Evolutionary conservation across 352 stramenopile species (phyloP), one percentile per base, ranked within the genome.

Genomic region (Thalassiosira tumida): DNA sequence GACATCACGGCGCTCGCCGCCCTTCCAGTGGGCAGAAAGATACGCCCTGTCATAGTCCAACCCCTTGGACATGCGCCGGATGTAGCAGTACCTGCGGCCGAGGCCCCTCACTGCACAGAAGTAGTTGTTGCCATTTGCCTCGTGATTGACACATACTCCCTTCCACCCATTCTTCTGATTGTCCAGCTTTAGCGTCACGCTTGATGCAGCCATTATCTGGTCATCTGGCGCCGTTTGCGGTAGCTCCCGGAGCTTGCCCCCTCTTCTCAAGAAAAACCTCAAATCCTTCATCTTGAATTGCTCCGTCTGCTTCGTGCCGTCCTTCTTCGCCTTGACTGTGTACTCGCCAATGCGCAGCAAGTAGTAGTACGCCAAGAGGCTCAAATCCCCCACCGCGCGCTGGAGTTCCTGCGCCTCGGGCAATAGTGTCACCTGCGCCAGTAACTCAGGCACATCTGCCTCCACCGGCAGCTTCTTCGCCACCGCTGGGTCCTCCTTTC

Each of bases 331-430:
- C 24, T 59, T 59, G 47, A 24, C 47, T 1, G 74, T 73, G n/a
- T 88, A 88, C 41, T 88, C 82, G 0, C 82, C 72, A 13, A 88
- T 29, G 37, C 82, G 73, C 15, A 88, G 33, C 6, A 88, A 31
- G 54, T 88, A 88, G 33, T 84, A 88, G 47, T 84, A 88, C 5
- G 70, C 82, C 59, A 88, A 33, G 0, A 88, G 33, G 0, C 70
- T 14, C 13, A 76, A 3, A 51, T 84, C 72, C 2, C 51, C 79
- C 4, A 67, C 51, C 40, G 62, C 62, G 31, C 6, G 2, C 26
- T 17, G 24, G 1, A 79, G 26, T 10, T 62, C n/a, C 10, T 24
- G 24, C 10, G 40, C 40, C 15, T 5, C 6, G 4, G 65, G 31
- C 6, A 2, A 2, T 2, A 14, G 10, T 0, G 37, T 62, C 17